Evolutionary conservation across 2,329 filamentous ascomycete species (phyloP).

Genomic region (Diplodia corticola): DNA sequence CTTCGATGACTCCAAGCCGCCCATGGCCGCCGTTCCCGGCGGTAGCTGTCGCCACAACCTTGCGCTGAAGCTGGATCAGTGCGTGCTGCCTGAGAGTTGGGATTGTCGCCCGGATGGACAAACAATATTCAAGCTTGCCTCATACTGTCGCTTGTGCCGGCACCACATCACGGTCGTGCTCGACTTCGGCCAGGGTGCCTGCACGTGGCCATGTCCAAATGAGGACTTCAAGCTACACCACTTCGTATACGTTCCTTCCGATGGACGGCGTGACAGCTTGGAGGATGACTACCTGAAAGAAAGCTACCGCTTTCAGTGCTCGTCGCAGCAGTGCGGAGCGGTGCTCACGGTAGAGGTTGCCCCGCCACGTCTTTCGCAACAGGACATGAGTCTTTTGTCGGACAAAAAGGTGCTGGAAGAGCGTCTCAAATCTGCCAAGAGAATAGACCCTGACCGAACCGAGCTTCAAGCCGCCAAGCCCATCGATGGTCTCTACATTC

Average conservation of each 20-base stretch:
- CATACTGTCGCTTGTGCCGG: slow-evolving; percentile 63
- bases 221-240: slow-evolving; percentile 61
- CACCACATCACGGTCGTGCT: slow-evolving; percentile 62
- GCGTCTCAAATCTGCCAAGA: slow-evolving; percentile 56
- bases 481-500: slow-evolving; percentile 56
- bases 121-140: slow-evolving; percentile 57
- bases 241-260: slow-evolving; percentile 48
- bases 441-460: slow-evolving; percentile 55
- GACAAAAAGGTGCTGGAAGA: slow-evolving; percentile 54
- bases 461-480: slow-evolving; percentile 53
- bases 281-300: slow-evolving; percentile 31
- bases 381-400: slow-evolving; percentile 54
- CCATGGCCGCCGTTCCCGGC: slow-evolving; percentile 38
- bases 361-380: slow-evolving; percentile 52
- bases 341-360: slow-evolving; percentile 54
- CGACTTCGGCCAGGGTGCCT: slow-evolving; percentile 48
- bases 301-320: slow-evolving; percentile 57
- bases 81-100: slow-evolving; percentile 46
- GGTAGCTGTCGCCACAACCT: slow-evolving; percentile 62
- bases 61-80: slow-evolving; percentile 58
- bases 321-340: slow-evolving; percentile 57
- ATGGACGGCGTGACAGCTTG: slow-evolving; percentile 27
- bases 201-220: slow-evolving; percentile 49
- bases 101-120: slow-evolving; percentile 39
- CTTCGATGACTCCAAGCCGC: slow-evolving; percentile 43